Base-by-base conservation (phyloP, 2,329 filamentous ascomycete species). In the Volutella citrinella region DNA sequence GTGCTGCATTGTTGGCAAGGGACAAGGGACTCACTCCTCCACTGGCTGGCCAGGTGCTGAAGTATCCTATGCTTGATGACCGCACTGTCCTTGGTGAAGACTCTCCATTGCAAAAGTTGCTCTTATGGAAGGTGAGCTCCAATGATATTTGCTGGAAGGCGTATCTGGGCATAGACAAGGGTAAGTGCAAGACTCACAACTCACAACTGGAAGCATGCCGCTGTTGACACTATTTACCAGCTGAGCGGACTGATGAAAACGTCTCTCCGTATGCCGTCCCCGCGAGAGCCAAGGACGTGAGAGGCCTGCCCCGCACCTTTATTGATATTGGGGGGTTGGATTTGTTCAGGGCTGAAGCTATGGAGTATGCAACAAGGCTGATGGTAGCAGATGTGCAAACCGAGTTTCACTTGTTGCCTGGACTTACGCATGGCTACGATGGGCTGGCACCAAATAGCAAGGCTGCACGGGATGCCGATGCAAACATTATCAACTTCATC, bases 351-450 rank as follows among this genome's bases (percentile, higher is more conserved):
- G 38, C 50, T 2, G 49, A 52, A 26, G 18, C 26, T 5, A 10
- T 52, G 7, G 42, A 40, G 8, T 48, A 45, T 36, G 49, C 39
- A 2, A 43, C 18, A n/a, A 37, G 49, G 6, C 18, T 52, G 10
- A 25, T 52, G 19, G 32, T 22, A 13, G 46, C 45, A 11, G 21
- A 52, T 5, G 40, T 50, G 2, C 42, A 50, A n/a, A 40, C 50
- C 5, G 49, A 52, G 32, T 38, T 52, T 24, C 49, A 52, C 13
- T 19, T 52, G 6, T 48, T 38, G 36, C 49, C 49, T 4, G 42
- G 46, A 5, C 36, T 52, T 7, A 44, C 49, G 2, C 49, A 52
- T 26, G 42, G 30, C 3, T 52, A 52, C 32, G 48, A 50, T 25
- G 27, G 30, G 6, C 14, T 44, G 7, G 46, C 39, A 1, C n/a